Base-by-base conservation (phyloP, 805 yeast species). In the Saturnispora diversa region DNA sequence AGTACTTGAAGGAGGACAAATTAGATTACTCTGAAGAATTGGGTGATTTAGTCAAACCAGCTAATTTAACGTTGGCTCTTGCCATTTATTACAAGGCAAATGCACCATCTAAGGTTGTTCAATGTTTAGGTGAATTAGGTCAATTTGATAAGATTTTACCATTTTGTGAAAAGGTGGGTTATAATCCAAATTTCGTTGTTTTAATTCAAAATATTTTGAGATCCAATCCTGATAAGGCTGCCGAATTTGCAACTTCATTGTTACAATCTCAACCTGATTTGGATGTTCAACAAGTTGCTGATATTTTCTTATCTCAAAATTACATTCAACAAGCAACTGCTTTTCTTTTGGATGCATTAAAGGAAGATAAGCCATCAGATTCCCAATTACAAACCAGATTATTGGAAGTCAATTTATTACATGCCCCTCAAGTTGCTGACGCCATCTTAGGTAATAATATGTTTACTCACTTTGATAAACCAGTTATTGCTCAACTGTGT, bases 361-460 rank as follows among this genome's bases (percentile, higher is more conserved):
- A 92, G 68, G 84, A 80, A 48, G 95, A 92, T 64, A 72, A 80
- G 28, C 97, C 97, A 30, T 82, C 88, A 48, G 95, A 92, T 58
- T 97, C 96, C 13, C 95, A 87, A 56, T 70, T 92, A 57, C 98
- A 92, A 70, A 92, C 98, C 7, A 78, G 94, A 56, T 76, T 92
- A 38, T 74, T 92, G 51, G 98, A 92, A 65, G 86, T 85, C 51
- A 92, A 92, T 63, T 70, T 92, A 59, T 63, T 85, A 58, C 94
- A 88, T 60, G 98, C 98, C 13, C 99, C 99, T 38, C 98, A 92
- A 71, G 99, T 92, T 43, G 99, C 98, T 31, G 98, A 92, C 64
- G 99, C 99, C 16, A 92, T 92, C 50, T 72, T 92, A 54, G 96
- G 97, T 45, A 92, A 90, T 63, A 79, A 80, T 45, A 90, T 92